Evolutionary conservation across 139 green algal genomes (phyloP), one percentile per base, ranked within the genome.

Genomic region (Coelastrella sp.): DNA sequence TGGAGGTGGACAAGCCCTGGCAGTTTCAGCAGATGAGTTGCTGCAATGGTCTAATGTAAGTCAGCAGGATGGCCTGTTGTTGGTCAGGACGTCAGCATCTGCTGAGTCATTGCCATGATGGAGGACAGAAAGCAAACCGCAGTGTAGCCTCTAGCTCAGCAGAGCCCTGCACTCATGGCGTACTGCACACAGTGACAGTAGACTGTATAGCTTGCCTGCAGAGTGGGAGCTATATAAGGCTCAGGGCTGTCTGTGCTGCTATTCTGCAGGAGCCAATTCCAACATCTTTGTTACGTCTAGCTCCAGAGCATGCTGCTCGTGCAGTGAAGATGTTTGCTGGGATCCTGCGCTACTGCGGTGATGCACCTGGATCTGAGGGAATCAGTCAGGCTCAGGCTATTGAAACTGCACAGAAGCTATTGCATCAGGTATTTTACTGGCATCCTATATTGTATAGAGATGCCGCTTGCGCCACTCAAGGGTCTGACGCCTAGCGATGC

Each of bases 271-370:
- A 99, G 48, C 81, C 87, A 8, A 96, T 99, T 68, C 96, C 96
- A 8, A 95, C 93, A 0, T 96, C 93, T 35, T 90, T 99, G 77
- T 88, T 98, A 35, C 96, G 96, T 79, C 89, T 98, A 25, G 93
- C 85, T 75, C 83, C 75, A 9, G 96, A 99, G 50, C 94, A 97
- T 85, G 71, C 88, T 45, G 89, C 45, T 27, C 89, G 94, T 4
- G 95, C 96, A 11, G 92, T 98, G 57, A 98, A 99, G 89, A 97
- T 98, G 93, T 98, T 98, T 85, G 71, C 34, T 15, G 57, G 57
- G 48, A 79, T 86, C 25, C 51, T 80, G 67, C 80, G 80, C 48
- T 86, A 80, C 67, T 86, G 80, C 23, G 80, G 67, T 3, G 80
- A 86, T 53, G 67, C 34, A 27, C 35, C 45, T 23, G 64, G 81